These are phyloP conservation scores for Rauvolfia tetraphylla DNA, from an alignment of 257 asterid genomes.

Conservation along the genomic window DNA sequence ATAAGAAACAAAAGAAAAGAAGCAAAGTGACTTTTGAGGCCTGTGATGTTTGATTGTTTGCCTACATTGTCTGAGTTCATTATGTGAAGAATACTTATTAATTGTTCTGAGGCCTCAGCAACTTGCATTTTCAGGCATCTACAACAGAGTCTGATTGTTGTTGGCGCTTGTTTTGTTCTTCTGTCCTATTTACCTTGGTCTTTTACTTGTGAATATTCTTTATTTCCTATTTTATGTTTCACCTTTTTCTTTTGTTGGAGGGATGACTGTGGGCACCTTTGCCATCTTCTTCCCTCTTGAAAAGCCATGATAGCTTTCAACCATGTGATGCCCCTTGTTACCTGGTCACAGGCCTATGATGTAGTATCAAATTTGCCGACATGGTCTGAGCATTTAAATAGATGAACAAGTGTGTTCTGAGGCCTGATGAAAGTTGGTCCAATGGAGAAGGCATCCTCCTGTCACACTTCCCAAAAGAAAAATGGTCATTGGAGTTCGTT, in stretches of 20 bases:
- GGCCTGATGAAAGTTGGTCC: slow-evolving; percentile 6
- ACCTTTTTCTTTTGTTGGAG: background rate
- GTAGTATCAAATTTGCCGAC: slow-evolving; percentile 16
- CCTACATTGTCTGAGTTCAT: slow-evolving; percentile 43
- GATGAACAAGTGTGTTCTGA: slow-evolving; percentile 14
- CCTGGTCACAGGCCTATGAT: slow-evolving; percentile 18
- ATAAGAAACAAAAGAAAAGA: too few species aligned
- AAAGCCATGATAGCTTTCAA: background rate
- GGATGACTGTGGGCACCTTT: background rate
- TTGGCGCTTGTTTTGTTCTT: background rate
- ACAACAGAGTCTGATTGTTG: background rate
- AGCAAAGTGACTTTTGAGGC: slow-evolving; percentile 18
- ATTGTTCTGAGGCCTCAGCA: slow-evolving; percentile 27
- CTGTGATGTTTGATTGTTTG: slow-evolving; percentile 34
- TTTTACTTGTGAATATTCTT: background rate
- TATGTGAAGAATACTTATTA: background rate
- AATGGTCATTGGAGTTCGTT: too few species aligned
- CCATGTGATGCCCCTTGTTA: too few species aligned
- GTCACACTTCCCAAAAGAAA: too few species aligned
- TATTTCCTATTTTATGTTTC: background rate
- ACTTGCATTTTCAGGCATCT: background rate
- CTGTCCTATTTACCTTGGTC: background rate
- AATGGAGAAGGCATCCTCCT: background rate
- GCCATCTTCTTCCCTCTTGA: too few species aligned
- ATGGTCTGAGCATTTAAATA: slow-evolving; percentile 13